These are phyloP conservation scores for Cercospora canescens DNA, from an alignment of 2,329 filamentous ascomycete species.

Conservation along the genomic window DNA sequence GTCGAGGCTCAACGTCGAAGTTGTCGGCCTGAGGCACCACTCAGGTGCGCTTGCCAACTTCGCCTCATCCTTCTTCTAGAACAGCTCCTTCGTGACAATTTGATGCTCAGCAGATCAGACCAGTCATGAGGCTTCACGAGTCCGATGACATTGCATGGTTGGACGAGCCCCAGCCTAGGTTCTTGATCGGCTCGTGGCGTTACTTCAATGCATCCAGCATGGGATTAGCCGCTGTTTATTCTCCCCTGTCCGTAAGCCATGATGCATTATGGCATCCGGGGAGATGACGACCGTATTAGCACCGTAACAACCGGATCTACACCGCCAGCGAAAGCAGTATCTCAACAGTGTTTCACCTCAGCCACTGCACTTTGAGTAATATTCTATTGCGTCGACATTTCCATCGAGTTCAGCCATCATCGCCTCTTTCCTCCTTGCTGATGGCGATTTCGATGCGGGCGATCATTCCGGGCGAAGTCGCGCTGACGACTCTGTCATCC, in stretches of 20 bases:
- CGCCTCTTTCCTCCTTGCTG: constrained; percentile 2
- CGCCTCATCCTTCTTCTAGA: not conserved
- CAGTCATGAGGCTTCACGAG: not conserved
- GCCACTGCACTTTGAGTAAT: not conserved
- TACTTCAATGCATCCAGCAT: not conserved
- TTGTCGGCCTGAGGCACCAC: not conserved
- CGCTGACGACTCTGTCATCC: not conserved
- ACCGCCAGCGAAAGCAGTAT: not conserved
- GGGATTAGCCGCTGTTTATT: not conserved
- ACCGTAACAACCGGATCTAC: not conserved
- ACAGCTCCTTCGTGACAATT: not conserved
- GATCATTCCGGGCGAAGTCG: not conserved
- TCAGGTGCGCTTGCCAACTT: not conserved
- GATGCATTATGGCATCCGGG: not conserved
- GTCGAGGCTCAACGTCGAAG: not conserved
- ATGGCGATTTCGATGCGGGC: constrained; percentile 22
- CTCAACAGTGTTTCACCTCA: not conserved
- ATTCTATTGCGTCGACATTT: not conserved
- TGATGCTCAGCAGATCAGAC: too few relatives aligned
- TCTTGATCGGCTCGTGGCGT: not conserved
- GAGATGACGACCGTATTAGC: not conserved
- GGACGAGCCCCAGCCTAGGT: not conserved
- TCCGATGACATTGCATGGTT: not conserved
- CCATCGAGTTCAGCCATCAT: not conserved
- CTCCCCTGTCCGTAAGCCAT: not conserved